A percentile compares a stretch with the other conserved stretches of the same genome.
These are phyloP conservation scores for Syncephalastrum contaminatum DNA, from an alignment of 371 early-diverging fungal species.

Conservation along the genomic window DNA sequence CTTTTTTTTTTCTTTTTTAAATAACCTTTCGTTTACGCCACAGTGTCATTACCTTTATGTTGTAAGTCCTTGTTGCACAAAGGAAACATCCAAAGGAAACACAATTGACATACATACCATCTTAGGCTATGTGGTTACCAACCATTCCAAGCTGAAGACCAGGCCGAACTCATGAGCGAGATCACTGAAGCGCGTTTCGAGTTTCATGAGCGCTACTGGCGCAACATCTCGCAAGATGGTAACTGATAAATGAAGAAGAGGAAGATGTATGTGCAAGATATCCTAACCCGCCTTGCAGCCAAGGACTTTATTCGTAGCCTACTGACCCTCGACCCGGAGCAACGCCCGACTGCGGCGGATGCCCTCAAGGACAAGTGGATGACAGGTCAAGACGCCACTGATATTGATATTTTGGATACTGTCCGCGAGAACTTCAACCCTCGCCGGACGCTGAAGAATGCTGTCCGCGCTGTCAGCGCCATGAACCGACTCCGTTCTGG, in stretches of 20 bases:
- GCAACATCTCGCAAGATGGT: conserved; percentile 72
- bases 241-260: neutral
- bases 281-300: conserved; percentile 43
- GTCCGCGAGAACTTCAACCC: conserved; percentile 71
- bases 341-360: conserved; percentile 77
- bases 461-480: conserved; percentile 37
- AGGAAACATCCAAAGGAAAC: neutral
- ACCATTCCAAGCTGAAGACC: conserved; percentile 76
- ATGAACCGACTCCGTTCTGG: conserved; percentile 29
- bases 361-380: conserved; percentile 90
- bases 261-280: neutral
- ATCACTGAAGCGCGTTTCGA: conserved; percentile 69
- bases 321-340: conserved; percentile 70
- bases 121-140: conserved; percentile 67
- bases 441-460: conserved; percentile 37
- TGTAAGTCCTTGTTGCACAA: conserved; percentile 38
- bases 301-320: conserved; percentile 87
- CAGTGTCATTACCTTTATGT: conserved; percentile 70
- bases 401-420: conserved; percentile 66
- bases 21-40: conserved; percentile 3
- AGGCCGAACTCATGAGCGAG: conserved; percentile 56
- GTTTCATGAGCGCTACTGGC: conserved; percentile 82
- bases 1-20: neutral
- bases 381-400: conserved; percentile 50
- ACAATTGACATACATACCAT: conserved; percentile 7